Conservation (phyloP, 176 grass and related monocot species). For the Themeda triandra region DNA sequence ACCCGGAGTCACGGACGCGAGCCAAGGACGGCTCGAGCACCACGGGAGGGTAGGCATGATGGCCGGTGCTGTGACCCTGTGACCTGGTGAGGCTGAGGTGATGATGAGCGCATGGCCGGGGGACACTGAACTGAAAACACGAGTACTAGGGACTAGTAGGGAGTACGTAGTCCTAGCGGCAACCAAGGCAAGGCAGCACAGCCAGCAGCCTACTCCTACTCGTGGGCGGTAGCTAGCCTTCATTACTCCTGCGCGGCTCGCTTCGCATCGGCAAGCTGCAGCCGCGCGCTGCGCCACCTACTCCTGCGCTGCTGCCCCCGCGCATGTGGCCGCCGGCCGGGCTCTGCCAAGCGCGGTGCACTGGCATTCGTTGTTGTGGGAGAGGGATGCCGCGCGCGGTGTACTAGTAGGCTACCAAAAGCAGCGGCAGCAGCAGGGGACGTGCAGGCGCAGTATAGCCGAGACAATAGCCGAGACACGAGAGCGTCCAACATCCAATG, state of each 20-base stretch:
- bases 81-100: conserved; percentile 14
- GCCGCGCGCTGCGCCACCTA: not conserved
- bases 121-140: not conserved
- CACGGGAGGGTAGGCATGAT: not conserved
- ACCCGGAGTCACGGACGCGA: conserved; percentile 16
- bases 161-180: too few species aligned
- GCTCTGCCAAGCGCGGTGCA: conserved; percentile 17
- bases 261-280: not conserved
- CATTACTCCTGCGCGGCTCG: too few species aligned
- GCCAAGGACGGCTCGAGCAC: not conserved
- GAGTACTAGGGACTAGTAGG: too few species aligned
- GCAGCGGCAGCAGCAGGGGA: not conserved
- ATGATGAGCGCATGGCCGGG: conserved; percentile 35
- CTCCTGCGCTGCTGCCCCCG: not conserved
- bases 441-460: not conserved
- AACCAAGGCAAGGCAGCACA: too few species aligned
- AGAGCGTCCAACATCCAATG: not conserved
- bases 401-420: not conserved
- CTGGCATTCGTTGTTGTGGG: not conserved
- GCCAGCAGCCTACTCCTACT: not conserved
- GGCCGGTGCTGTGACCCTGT: not conserved
- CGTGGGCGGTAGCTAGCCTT: not conserved
- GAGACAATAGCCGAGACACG: not conserved
- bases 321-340: conserved; percentile 46
- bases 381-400: not conserved